These are phyloP conservation scores for Pharnaceum exiguum DNA, from an alignment of 148 eudicot species.

Conservation along the genomic window DNA sequence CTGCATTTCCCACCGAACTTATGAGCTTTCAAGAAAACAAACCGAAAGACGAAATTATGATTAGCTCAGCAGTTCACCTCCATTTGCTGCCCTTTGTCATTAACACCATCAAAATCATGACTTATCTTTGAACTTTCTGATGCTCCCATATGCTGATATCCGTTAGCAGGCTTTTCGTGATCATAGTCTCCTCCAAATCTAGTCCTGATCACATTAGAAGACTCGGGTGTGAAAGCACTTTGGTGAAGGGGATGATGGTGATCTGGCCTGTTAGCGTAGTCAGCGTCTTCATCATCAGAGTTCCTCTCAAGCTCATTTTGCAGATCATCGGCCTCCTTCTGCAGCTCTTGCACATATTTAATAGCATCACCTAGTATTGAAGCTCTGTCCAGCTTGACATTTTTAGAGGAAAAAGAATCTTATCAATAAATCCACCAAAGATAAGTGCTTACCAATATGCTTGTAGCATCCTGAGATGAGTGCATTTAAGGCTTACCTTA, in stretches of 20 bases:
- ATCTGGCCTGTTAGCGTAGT: conserved; percentile 10
- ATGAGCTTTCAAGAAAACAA: not conserved
- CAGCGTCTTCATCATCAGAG: conserved; percentile 52
- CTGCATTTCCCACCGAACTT: conserved; percentile 24
- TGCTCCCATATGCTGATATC: conserved; percentile 28
- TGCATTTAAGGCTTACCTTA: conserved; percentile 42
- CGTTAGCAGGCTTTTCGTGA: conserved; percentile 31
- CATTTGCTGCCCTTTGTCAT: conserved; percentile 73
- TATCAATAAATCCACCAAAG: not conserved
- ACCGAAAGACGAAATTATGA: not conserved
- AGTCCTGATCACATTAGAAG: conserved; percentile 9
- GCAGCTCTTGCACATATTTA: conserved; percentile 72
- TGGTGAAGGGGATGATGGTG: conserved; percentile 22
- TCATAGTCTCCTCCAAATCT: conserved; percentile 30
- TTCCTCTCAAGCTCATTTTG: conserved; percentile 68
- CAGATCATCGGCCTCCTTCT: conserved; percentile 61
- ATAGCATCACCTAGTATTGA: conserved; percentile 93
- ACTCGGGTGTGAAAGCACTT: conserved; percentile 20
- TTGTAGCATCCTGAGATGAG: not conserved
- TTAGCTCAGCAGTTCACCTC: conserved; percentile 43
- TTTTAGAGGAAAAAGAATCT: not conserved
- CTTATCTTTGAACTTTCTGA: conserved; percentile 30
- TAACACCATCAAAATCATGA: conserved; percentile 29
- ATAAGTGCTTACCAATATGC: not conserved
- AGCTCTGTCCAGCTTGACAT: conserved; percentile 71